Conservation (phyloP, 345 rosid species). For the Triadica sebifera region DNA sequence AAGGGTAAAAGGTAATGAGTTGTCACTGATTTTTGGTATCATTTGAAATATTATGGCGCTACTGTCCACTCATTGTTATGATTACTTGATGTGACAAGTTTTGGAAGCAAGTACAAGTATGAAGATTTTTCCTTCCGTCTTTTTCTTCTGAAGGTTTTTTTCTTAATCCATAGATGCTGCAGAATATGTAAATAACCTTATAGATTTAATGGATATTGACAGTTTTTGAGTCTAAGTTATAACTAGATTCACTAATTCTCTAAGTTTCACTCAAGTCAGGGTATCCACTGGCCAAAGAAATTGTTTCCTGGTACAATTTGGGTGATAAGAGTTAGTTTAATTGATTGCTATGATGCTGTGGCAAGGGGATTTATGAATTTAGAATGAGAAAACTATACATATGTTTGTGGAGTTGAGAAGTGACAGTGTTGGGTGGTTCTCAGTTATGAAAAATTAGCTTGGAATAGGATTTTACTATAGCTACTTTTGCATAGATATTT, state of each 20-base stretch:
- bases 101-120: background rate
- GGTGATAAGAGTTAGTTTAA: background rate
- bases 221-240: background rate
- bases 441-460: conserved; percentile 6
- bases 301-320: background rate
- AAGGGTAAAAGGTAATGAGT: background rate
- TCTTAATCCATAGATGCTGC: background rate
- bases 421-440: background rate
- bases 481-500: background rate
- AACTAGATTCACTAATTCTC: background rate
- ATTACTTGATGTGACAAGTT: background rate
- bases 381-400: background rate
- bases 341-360: background rate
- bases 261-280: background rate
- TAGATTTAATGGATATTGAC: background rate
- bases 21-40: background rate
- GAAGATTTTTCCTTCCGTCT: too few relatives aligned
- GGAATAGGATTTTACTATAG: background rate
- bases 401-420: background rate
- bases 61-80: background rate
- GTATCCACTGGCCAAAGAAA: background rate
- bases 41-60: background rate
- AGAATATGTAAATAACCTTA: background rate
- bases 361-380: background rate
- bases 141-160: background rate